Evolutionary conservation across 139 green algal genomes (phyloP).

Genomic region (Deuterostichococcus epilithicus): DNA sequence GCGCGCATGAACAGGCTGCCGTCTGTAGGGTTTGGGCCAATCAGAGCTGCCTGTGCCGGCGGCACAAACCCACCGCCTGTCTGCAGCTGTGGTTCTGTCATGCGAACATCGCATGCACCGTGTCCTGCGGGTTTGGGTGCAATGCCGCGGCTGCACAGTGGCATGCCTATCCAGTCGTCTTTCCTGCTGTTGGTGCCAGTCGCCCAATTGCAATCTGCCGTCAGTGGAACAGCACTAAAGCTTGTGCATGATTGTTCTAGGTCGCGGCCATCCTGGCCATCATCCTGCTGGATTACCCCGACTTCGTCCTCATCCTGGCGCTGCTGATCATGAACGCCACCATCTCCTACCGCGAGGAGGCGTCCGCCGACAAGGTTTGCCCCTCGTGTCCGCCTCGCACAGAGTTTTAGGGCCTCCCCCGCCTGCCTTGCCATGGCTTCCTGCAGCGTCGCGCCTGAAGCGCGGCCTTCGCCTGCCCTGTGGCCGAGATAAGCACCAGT

Average conservation of each 20-base stretch:
- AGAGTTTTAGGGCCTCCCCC: no score
- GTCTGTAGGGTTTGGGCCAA: no score
- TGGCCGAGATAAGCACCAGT: constrained; percentile 26
- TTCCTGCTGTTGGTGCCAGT: background rate
- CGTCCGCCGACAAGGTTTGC: background rate
- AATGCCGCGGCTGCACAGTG: background rate
- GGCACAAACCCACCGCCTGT: no score
- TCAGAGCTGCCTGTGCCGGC: no score
- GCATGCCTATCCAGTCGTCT: background rate
- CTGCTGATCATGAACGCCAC: constrained; percentile 68
- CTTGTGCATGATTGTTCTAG: constrained; percentile 47
- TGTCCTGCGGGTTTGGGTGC: background rate
- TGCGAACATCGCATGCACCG: constrained; percentile 11
- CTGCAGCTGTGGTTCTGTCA: no score
- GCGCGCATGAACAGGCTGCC: no score
- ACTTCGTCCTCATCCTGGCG: constrained; percentile 64
- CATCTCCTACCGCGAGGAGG: constrained; percentile 52
- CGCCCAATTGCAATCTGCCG: no score
- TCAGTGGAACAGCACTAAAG: background rate
- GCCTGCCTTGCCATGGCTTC: no score
- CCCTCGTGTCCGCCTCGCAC: no score
- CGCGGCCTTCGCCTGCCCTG: constrained; percentile 3
- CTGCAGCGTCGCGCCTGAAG: no score
- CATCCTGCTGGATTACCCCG: constrained; percentile 70
- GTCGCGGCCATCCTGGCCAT: constrained; percentile 80